Evolutionary conservation across 176 grass and related monocot species (phyloP).

Genomic region (Cymbopogon citratus): DNA sequence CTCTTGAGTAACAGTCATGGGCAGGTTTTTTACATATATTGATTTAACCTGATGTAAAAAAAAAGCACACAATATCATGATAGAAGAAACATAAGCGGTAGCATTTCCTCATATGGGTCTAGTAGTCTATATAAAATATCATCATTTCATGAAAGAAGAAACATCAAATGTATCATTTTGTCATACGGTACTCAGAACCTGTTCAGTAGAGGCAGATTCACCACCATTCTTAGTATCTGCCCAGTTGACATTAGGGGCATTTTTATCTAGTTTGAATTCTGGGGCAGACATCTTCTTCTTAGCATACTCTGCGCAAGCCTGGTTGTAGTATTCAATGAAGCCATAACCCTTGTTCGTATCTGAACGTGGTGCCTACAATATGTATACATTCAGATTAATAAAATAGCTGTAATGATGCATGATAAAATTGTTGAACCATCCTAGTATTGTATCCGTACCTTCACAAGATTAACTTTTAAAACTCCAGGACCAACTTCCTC

Average conservation of each 20-base stretch:
- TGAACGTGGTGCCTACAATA: conserved; percentile 41
- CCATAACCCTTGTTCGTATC: conserved; percentile 65
- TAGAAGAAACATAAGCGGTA: conserved; percentile 9
- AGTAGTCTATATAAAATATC: background rate
- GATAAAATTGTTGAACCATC: conserved; percentile 4
- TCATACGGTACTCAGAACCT: conserved; percentile 35
- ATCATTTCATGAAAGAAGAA: background rate
- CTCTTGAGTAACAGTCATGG: conserved; percentile 64
- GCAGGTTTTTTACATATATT: conserved; percentile 94
- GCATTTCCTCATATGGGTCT: background rate
- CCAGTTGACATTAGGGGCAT: conserved; percentile 75
- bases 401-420: conserved; percentile 2
- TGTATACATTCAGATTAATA: conserved; percentile 2
- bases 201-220: conserved; percentile 33
- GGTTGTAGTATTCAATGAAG: conserved; percentile 92
- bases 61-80: background rate
- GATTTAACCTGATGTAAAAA: conserved; percentile 58
- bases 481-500: conserved; percentile 79
- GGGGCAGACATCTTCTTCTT: conserved; percentile 72
- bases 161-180: background rate
- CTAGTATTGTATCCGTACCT: conserved; percentile 40
- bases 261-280: conserved; percentile 81
- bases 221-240: conserved; percentile 63
- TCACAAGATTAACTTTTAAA: conserved; percentile 68
- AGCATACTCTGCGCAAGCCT: conserved; percentile 84